Conservation (phyloP, 768 basidiomycete species). For the Tricholoma bakamatsutake region DNA sequence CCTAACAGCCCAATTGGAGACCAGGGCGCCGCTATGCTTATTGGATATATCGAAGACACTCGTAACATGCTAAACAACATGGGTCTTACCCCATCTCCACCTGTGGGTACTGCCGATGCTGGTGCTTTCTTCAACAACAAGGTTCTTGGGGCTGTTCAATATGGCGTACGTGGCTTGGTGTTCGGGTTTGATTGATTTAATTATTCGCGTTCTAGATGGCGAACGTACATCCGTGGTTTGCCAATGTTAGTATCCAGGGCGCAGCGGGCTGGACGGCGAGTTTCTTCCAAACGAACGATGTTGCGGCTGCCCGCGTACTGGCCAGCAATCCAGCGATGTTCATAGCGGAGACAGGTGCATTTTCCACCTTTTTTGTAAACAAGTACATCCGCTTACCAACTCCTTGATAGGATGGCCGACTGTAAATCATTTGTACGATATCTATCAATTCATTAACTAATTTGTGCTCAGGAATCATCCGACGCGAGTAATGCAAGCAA, state of each 20-base stretch:
- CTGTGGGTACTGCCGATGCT: slow-evolving; percentile 80
- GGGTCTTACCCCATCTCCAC: slow-evolving; percentile 51
- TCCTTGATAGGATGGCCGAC: slow-evolving; percentile 49
- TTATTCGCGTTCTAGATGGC: slow-evolving; percentile 49
- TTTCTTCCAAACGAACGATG: slow-evolving; percentile 72
- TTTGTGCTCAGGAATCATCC: slow-evolving; percentile 44
- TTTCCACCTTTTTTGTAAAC: neutral
- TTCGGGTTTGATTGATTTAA: neutral
- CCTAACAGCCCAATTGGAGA: slow-evolving; percentile 59
- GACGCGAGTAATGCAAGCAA: slow-evolving; percentile 53
- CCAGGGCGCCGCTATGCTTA: slow-evolving; percentile 55
- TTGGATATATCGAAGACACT: slow-evolving; percentile 64
- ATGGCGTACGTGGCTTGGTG: slow-evolving; percentile 46
- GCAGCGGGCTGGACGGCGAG: slow-evolving; percentile 77
- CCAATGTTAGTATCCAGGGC: slow-evolving; percentile 57
- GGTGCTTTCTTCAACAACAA: slow-evolving; percentile 77
- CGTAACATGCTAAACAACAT: slow-evolving; percentile 47
- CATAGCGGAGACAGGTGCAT: slow-evolving; percentile 85
- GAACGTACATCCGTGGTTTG: slow-evolving; percentile 95
- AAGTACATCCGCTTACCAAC: neutral
- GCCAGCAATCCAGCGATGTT: slow-evolving; percentile 77
- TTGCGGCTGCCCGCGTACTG: slow-evolving; percentile 45
- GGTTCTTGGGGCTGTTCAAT: slow-evolving; percentile 60
- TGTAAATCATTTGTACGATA: slow-evolving; percentile 27
- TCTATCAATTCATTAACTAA: neutral